phyloP scores from a whole-genome alignment of 148 eudicot species.

The Rhododendron ferrugineum region DNA sequence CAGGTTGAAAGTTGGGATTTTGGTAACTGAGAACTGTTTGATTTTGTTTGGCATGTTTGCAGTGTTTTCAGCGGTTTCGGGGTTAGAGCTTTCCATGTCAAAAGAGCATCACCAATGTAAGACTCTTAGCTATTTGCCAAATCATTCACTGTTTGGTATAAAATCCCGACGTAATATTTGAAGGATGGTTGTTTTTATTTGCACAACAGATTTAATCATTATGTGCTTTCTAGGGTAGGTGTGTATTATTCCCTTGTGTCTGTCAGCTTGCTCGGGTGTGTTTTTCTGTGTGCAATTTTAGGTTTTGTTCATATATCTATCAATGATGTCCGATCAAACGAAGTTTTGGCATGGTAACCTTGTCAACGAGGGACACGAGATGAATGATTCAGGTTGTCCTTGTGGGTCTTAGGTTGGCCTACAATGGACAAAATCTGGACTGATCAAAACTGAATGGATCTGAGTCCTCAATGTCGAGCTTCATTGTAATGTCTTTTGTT shows the following conservation, averaged over 20 bases:
- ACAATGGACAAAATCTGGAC: background rate
- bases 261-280: background rate
- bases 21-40: background rate
- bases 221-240: background rate
- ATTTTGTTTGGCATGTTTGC: conserved; percentile 23
- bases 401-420: background rate
- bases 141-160: background rate
- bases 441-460: background rate
- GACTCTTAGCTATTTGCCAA: conserved; percentile 12
- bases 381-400: background rate
- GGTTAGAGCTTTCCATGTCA: conserved; percentile 64
- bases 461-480: background rate
- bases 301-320: background rate
- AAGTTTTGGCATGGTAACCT: conserved; percentile 1
- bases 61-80: conserved; percentile 75
- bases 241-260: background rate
- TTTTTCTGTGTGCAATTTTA: background rate
- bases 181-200: background rate
- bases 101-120: conserved; percentile 58
- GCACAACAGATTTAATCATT: background rate
- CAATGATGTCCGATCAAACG: background rate
- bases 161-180: background rate
- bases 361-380: background rate
- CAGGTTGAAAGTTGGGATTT: conserved; percentile 7
- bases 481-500: background rate